Evolutionary conservation across 2,329 filamentous ascomycete genomes (phyloP), one percentile per base, ranked within the genome.

Genomic region (Aspergillus pseudoviridinutans): DNA sequence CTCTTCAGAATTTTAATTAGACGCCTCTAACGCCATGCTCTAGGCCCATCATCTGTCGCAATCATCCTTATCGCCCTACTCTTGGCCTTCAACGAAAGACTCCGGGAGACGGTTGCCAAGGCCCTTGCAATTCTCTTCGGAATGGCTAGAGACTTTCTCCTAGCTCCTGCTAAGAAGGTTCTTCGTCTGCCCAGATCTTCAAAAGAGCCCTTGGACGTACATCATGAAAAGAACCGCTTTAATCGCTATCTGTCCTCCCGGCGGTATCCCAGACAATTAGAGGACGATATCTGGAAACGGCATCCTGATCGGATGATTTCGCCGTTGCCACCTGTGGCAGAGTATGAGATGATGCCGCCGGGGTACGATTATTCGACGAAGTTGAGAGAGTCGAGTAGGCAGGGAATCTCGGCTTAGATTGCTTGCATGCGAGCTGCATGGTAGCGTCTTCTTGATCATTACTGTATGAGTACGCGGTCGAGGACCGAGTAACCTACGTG

Each of bases 51-150:
- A 78, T 44, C 71, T 74, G 6, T 86, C 79, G 42, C 73, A 70
- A n/a, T 87, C 8, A 82, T 87, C 44, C 63, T 74, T 1, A 62
- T 76, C 0, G 80, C 83, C 0, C 77, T 87, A 1, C 64, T 86
- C 0, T 74, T 80, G 1, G 84, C 84, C 0, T 87, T 85, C 71
- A 86, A 66, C 53, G 64, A 70, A 38, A 64, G 57, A 1, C 63
- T 71, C 1, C 69, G 68, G 29, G 66, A 69, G 44, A 56, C 51
- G 22, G 62, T 68, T 8, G 58, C 61, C 7, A 69, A 65, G 46
- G 50, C 59, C 1, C 60, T 65, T n/a, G 68, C 67, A 22, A 66
- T 72, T 17, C 9, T 60, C 12, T 14, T 46, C 0, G 67, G 68
- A 0, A 51, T 71, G 4, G 17, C 60, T 8, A 61, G 56, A 32